Evolutionary conservation across 2,329 filamentous ascomycete species (phyloP).

Genomic region (Colletotrichum chlorophyti): DNA sequence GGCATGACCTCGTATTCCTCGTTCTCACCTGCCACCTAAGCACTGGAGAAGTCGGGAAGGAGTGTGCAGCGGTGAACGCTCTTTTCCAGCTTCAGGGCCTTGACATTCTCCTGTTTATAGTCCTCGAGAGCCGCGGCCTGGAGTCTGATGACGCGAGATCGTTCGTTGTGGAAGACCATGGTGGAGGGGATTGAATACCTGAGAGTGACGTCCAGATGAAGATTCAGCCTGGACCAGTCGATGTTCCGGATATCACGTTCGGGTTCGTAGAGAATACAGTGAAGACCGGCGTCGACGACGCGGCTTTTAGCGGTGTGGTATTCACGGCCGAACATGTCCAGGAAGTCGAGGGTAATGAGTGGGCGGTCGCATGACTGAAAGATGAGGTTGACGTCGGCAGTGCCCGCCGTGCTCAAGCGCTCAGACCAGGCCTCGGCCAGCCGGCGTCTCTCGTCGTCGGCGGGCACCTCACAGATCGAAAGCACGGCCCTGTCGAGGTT

Average conservation of each 20-base stretch:
- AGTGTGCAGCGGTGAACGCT: background rate
- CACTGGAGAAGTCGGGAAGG: background rate
- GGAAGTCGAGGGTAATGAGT: background rate
- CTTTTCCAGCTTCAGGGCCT: background rate
- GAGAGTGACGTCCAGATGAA: background rate
- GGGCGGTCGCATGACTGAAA: too few species aligned
- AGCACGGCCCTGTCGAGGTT: too few species aligned
- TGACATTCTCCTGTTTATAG: background rate
- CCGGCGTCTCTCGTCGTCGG: too few species aligned
- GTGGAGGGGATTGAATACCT: background rate
- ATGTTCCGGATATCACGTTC: background rate
- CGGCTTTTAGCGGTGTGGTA: background rate
- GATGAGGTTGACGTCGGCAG: background rate
- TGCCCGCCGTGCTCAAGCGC: background rate
- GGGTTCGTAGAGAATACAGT: background rate
- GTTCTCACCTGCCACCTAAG: background rate
- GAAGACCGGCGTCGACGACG: background rate
- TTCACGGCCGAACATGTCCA: background rate
- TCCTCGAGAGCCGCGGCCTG: conserved; percentile 3
- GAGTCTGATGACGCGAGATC: background rate
- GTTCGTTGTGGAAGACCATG: background rate
- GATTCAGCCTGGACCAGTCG: background rate
- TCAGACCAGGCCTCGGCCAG: too few species aligned
- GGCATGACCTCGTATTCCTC: background rate
- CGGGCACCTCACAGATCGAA: too few species aligned